A percentile compares a stretch with the other conserved stretches of the same genome.
Conservation (phyloP, 306 rosid species). For the Senna siamea region DNA sequence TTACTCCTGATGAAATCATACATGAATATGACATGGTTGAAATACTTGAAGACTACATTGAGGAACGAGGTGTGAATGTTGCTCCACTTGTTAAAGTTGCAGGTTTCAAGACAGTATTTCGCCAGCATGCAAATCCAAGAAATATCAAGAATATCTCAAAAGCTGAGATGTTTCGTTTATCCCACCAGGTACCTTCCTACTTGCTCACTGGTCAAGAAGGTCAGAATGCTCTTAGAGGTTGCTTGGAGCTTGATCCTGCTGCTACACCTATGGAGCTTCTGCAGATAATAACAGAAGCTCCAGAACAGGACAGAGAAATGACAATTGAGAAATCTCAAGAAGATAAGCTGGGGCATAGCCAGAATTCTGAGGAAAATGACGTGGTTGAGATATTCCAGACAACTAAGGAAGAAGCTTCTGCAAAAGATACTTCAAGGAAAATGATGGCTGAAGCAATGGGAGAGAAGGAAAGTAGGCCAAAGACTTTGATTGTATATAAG, state of each 20-base stretch:
- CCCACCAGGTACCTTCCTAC: slow-evolving; percentile 82
- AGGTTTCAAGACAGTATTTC: slow-evolving; percentile 84
- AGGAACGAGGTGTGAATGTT: slow-evolving; percentile 70
- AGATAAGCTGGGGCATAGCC: too few species aligned
- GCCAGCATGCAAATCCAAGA: slow-evolving; percentile 61
- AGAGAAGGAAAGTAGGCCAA: slow-evolving; percentile 26
- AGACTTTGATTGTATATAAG: slow-evolving; percentile 46
- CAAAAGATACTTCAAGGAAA: too few species aligned
- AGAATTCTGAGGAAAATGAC: too few species aligned
- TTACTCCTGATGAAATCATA: slow-evolving; percentile 64
- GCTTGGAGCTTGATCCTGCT: slow-evolving; percentile 94
- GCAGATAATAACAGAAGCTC: slow-evolving; percentile 53
- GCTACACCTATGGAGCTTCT: slow-evolving; percentile 81
- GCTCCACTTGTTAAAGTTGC: slow-evolving; percentile 86
- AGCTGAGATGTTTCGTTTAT: slow-evolving; percentile 82
- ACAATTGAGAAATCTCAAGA: too few species aligned
- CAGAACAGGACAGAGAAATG: slow-evolving; percentile 44
- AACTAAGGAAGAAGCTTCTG: slow-evolving; percentile 25
- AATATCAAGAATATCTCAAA: slow-evolving; percentile 63
- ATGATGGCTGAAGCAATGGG: slow-evolving; percentile 7
- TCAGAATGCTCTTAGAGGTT: slow-evolving; percentile 79
- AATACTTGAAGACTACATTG: slow-evolving; percentile 70
- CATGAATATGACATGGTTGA: slow-evolving; percentile 83
- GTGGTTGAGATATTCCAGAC: slow-evolving; percentile 26
- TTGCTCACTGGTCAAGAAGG: slow-evolving; percentile 76